Evolutionary conservation across 2,329 filamentous ascomycete species (phyloP), one percentile per base, ranked within the genome.

Genomic region (Neofusicoccum sp.): DNA sequence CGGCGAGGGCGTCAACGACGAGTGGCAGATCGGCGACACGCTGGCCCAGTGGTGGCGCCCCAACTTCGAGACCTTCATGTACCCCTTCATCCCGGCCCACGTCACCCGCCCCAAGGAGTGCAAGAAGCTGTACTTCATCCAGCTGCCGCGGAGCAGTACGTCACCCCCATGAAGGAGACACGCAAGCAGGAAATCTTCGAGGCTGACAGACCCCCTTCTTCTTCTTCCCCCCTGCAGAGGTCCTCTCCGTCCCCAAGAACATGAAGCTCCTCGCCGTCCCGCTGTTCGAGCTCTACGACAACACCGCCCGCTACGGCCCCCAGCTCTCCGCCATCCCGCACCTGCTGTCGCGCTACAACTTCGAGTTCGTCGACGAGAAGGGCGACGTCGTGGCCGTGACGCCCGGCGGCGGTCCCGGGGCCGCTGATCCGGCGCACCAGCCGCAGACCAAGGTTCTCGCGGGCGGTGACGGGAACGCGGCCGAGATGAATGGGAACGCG

Each of bases 51-150:
- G 95, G 95, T 99, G 93, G 92, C 84, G 95, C 61, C 95, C 95
- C 58, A 99, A 98, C 80, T 97, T 98, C 74, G 95, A 99, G 82
- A 98, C 95, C 2, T 98, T 98, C 82, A 97, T 99, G 92, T 99
- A 99, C 75, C 95, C 95, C 0, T 99, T 97, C 76, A 89, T 98
- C 61, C 95, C 95, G 6, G 91, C 93, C 16, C 95, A 99, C 78
- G 91, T 97, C 64, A 97, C 93, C 16, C 84, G 95, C 57, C 95
- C 95, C 6, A 99, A 99, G 81, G 95, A 99, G 80, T 96, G 93
- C 81, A 99, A 99, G 82, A 99, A 99, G 83, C 83, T 98, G 43
- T 99, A 98, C 77, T 92, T 98, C 64, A 96, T 99, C 66, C 91
- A 96, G 74, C 81, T 99, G 30, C 95, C 95, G 0, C 87, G 92